phyloP scores from a whole-genome alignment of 164 flowering plant genomes.

The Umbellularia californica region DNA sequence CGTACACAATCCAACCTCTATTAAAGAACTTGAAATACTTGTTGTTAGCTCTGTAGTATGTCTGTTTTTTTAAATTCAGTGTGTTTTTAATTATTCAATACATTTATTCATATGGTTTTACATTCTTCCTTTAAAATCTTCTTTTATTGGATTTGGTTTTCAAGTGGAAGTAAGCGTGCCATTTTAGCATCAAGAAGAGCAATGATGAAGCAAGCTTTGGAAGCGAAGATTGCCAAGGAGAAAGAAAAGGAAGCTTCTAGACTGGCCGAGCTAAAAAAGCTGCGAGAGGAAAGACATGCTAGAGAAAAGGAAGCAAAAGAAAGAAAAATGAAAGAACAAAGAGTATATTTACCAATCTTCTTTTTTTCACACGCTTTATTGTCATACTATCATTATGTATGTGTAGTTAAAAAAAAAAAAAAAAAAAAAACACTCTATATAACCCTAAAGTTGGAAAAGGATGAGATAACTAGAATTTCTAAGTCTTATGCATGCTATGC shows the following conservation, averaged over 20 bases:
- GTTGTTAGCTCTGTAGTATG: background rate
- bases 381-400: background rate
- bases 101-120: background rate
- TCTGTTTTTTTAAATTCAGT: no score
- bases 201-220: constrained; percentile 5
- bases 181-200: constrained; percentile 8
- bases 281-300: background rate
- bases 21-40: background rate
- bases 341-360: constrained; percentile 2
- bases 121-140: background rate
- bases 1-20: background rate
- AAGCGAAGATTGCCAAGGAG: constrained; percentile 2
- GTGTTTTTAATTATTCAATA: background rate
- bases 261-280: constrained; percentile 5
- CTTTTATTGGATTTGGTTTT: constrained; percentile 2
- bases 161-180: constrained; percentile 2
- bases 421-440: no score
- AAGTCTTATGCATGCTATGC: no score
- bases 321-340: constrained; percentile 11
- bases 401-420: no score
- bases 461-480: no score
- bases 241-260: constrained; percentile 10
- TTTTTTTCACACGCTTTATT: background rate
- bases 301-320: constrained; percentile 8
- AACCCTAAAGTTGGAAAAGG: no score